These are phyloP conservation scores for Eimeria falciformis DNA, from an alignment of 169 alveolate genomes.

Conservation along the genomic window DNA sequence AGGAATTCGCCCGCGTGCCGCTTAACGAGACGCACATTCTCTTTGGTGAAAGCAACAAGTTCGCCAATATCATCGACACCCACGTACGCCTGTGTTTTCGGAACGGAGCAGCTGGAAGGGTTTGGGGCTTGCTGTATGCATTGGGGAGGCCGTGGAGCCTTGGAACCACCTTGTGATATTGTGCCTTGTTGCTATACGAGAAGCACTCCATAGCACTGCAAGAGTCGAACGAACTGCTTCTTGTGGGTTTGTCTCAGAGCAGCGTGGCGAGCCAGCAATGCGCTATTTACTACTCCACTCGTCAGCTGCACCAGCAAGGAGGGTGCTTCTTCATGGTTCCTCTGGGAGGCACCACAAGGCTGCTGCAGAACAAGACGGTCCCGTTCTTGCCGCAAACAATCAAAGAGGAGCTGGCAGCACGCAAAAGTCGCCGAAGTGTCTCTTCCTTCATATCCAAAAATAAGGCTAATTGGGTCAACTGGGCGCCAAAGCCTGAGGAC, in stretches of 20 bases:
- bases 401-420: neutral
- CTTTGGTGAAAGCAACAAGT: slow-evolving; percentile 44
- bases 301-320: slow-evolving; percentile 74
- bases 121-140: neutral
- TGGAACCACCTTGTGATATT: neutral
- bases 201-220: neutral
- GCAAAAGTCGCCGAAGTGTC: neutral
- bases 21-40: slow-evolving; percentile 28
- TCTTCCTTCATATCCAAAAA: neutral
- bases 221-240: neutral
- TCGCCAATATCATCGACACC: slow-evolving; percentile 42
- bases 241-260: slow-evolving; percentile 3
- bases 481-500: slow-evolving; percentile 32
- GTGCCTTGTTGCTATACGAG: neutral
- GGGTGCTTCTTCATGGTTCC: slow-evolving; percentile 70
- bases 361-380: slow-evolving; percentile 47
- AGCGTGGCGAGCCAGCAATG: slow-evolving; percentile 66
- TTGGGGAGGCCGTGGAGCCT: neutral
- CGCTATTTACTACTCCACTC: slow-evolving; percentile 53
- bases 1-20: slow-evolving; percentile 61
- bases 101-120: no score
- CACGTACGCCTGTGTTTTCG: slow-evolving; percentile 35
- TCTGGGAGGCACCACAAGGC: slow-evolving; percentile 50
- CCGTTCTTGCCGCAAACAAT: slow-evolving; percentile 31
- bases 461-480: neutral